These are phyloP conservation scores for Quercus alba DNA, from an alignment of 306 rosid species.

Conservation along the genomic window DNA sequence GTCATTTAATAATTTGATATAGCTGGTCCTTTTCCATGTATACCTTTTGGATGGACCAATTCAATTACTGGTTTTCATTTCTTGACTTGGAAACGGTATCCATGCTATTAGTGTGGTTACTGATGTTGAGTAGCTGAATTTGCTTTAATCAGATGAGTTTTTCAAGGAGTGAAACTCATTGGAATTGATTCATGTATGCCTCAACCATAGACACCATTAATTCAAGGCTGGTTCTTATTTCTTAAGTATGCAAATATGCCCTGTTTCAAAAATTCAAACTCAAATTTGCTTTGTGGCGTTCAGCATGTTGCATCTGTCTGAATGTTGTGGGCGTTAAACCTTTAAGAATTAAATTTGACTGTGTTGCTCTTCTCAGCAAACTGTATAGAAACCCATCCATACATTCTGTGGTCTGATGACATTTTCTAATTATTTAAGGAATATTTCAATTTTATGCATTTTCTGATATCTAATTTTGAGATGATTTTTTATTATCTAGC, in stretches of 20 bases:
- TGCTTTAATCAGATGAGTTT: background rate
- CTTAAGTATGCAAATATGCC: background rate
- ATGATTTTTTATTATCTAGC: constrained; percentile 3
- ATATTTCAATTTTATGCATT: background rate
- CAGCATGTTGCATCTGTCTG: background rate
- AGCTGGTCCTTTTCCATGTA: background rate
- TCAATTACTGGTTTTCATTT: background rate
- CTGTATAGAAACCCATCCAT: background rate
- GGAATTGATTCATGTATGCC: background rate
- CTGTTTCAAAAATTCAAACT: background rate
- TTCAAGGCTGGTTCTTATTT: background rate
- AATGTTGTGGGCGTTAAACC: background rate
- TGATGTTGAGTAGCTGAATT: background rate
- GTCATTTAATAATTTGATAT: background rate
- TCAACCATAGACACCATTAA: background rate
- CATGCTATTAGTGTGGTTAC: background rate
- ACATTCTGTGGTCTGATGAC: background rate
- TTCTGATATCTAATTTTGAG: background rate
- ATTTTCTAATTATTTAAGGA: background rate
- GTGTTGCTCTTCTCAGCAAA: background rate
- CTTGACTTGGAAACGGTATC: background rate
- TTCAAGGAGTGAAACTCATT: background rate
- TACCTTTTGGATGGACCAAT: background rate
- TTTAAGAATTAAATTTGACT: background rate
- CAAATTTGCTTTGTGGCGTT: background rate